Evolutionary conservation across 2,329 filamentous ascomycete genomes (phyloP).

Genomic region (Apiospora sp.): DNA sequence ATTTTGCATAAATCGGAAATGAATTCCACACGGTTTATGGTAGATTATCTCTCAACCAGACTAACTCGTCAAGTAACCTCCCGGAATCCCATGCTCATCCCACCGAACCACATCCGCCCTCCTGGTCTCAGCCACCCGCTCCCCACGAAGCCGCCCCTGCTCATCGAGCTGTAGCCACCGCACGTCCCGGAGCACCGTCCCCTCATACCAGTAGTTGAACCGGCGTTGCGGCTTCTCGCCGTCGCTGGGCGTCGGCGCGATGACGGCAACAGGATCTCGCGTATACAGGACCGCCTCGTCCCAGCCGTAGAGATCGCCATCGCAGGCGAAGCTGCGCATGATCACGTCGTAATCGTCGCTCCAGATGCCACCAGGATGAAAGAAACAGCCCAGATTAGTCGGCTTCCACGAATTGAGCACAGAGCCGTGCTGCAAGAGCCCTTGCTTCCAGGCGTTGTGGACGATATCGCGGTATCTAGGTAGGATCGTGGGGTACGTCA

Average conservation of each 20-base stretch:
- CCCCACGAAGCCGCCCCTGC: neutral
- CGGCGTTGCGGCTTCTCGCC: neutral
- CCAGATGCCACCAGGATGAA: conserved; percentile 25
- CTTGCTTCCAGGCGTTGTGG: neutral
- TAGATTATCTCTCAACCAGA: too few relatives aligned
- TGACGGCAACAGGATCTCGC: conserved; percentile 4
- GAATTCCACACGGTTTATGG: too few relatives aligned
- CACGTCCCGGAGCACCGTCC: neutral
- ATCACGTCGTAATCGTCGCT: neutral
- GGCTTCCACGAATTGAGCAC: conserved; percentile 29
- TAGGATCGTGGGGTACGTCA: conserved; percentile 26
- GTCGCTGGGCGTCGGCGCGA: neutral
- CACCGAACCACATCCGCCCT: conserved; percentile 10
- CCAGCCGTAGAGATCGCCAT: conserved; percentile 30
- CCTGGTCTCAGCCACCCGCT: neutral
- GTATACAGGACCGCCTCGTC: conserved; percentile 28
- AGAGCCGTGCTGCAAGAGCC: conserved; percentile 17
- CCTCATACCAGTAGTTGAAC: conserved; percentile 19
- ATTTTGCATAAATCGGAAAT: too few relatives aligned
- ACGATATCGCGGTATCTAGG: conserved; percentile 6
- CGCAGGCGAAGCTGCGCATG: conserved; percentile 27
- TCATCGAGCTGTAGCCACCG: conserved; percentile 3
- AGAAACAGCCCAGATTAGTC: conserved; percentile 28
- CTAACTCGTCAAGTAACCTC: neutral
- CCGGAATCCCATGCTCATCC: neutral